Evolutionary conservation across 331 rosid genomes (phyloP), one percentile per base, ranked within the genome.

Genomic region (Phaseolus coccineus): DNA sequence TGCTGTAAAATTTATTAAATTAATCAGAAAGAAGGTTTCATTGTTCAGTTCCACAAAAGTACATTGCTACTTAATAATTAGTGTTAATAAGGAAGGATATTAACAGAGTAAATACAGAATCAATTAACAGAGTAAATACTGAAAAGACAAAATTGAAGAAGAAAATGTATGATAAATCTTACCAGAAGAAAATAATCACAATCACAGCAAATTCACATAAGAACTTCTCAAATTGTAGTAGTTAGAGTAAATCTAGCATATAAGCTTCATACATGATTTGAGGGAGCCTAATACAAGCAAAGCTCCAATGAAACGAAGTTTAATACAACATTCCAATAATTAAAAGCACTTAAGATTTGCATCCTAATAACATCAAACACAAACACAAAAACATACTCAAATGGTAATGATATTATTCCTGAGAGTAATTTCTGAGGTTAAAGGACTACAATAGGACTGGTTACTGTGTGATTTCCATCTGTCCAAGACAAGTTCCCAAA

Each of bases 401-500:
- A 44, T n/a, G 46, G 19, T 6, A 12, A 12, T 19, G 31, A 73
- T 22, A 19, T 5, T 30, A 37, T 27, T 53, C 58, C 74, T 22
- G 9, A 73, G 8, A 12, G 42, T 6, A 46, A 53, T 31, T 28
- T 40, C n/a, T 40, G 3, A 64, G 5, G 31, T 31, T 63, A 47
- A 62, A 48, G 19, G 2, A 73, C 74, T 25, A 68, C 67, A 39
- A 82, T 69, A 25, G 85, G 85, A 69, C 85, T 82, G 3, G 42
- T 78, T 13, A 83, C 86, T 19, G n/a, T 78, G 52, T 83, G 80
- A 37, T 72, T 73, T 1, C 86, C 86, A 73, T 78, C 68, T 8
- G 73, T 72, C 80, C 83, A 83, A 13, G 76, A 25, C 73, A 78
- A 57, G 65, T 83, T 57, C 2, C 83, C 86, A 73, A 78, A 82